A percentile compares a stretch with the other conserved stretches of the same genome.
These are phyloP conservation scores for Beta vulgaris DNA, from an alignment of 148 eudicot species.

Conservation along the genomic window DNA sequence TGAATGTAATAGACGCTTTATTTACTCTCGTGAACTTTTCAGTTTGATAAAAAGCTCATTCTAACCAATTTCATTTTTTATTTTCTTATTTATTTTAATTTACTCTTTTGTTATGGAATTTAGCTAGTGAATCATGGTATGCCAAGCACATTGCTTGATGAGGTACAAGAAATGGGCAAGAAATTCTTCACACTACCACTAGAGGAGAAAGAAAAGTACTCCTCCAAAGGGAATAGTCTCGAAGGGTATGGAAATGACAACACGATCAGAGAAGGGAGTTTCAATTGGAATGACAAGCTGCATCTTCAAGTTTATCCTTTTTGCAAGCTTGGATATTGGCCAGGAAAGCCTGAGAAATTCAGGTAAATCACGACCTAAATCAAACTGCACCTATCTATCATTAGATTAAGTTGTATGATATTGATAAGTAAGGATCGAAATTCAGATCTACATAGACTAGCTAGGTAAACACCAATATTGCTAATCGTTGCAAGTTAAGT, in stretches of 20 bases:
- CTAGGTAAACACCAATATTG: too few species aligned
- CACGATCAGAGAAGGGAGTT: conserved; percentile 13
- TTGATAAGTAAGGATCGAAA: too few species aligned
- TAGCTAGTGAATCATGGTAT: conserved; percentile 45
- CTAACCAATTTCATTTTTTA: too few species aligned
- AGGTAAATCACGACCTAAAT: conserved; percentile 19
- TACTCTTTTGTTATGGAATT: neutral
- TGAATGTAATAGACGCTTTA: too few species aligned
- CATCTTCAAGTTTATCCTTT: conserved; percentile 31
- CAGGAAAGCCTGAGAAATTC: conserved; percentile 23
- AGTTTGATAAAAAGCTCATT: too few species aligned
- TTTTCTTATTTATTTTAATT: too few species aligned
- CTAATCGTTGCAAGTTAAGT: too few species aligned
- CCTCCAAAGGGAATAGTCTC: neutral
- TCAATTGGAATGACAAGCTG: conserved; percentile 40
- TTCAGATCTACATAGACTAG: too few species aligned
- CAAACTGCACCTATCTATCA: too few species aligned
- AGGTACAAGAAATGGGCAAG: conserved; percentile 29
- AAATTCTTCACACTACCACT: conserved; percentile 35
- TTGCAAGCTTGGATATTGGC: conserved; percentile 37
- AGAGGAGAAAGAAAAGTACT: conserved; percentile 37
- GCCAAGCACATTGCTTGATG: conserved; percentile 31
- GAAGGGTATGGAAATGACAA: conserved; percentile 44
- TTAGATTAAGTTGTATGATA: too few species aligned
- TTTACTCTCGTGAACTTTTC: too few species aligned